Evolutionary conservation across 2,329 filamentous ascomycete genomes (phyloP), one percentile per base, ranked within the genome.

Genomic region (Hypoxylon rubiginosum): DNA sequence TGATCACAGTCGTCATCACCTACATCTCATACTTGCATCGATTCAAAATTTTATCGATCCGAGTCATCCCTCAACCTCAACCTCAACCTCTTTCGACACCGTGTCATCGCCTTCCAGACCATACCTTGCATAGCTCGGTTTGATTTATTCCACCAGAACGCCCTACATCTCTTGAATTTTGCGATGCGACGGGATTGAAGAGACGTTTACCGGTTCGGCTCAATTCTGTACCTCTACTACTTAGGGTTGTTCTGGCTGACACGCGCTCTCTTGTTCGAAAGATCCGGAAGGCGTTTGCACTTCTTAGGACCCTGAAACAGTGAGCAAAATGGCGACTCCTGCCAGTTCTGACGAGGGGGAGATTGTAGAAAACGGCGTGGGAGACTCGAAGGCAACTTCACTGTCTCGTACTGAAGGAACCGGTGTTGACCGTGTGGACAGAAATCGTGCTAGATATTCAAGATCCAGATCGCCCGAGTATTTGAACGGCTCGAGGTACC

Each of bases 361-460:
- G 85, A 93, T 95, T 81, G 82, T 91, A 79, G 92, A 94, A 82
- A 88, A 88, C 82, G 85, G 86, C 81, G 86, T 85, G 85, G 79
- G 79, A 77, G 78, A 83, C 75, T 82, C 82, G 80, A 96, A 96
- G 93, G 92, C 93, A 96, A 92, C 91, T 92, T 91, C 91, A 90
- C 88, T 90, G 86, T 85, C 86, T 86, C 86, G 86, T 81, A 82
- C 87, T 86, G 88, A 90, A 87, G 87, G 89, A 91, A 90, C 84
- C 88, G 90, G 87, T 88, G 90, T 97, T 97, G 92, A 97, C 93
- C 92, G 91, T 88, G 89, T 86, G 86, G 88, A 91, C 92, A 97
- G 93, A 94, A 86, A 82, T 82, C 88, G 86, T 82, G 84, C 81
- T 79, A 87, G 84, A 85, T 77, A 82, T 73, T 86, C 87, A 76